phyloP scores from a whole-genome alignment of 352 stramenopile genomes.

The Phytophthora niederhauseri region DNA sequence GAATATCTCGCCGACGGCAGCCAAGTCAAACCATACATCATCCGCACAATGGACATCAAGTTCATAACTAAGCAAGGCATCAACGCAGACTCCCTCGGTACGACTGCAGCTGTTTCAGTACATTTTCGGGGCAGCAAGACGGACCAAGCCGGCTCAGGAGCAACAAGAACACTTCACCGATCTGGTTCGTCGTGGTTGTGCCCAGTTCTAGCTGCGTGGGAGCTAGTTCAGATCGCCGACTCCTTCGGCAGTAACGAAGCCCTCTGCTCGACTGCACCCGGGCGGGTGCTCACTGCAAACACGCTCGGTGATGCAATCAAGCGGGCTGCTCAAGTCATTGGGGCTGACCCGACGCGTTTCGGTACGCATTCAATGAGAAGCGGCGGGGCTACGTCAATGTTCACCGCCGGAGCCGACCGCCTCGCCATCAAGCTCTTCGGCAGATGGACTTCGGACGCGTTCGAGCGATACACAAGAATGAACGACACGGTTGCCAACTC shows the following conservation, averaged over 20 bases:
- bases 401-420: background rate
- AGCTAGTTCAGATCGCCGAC: background rate
- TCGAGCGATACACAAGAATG: background rate
- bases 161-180: conserved; percentile 10
- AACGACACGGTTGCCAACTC: background rate
- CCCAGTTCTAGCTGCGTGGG: conserved; percentile 12
- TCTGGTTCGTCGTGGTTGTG: conserved; percentile 10
- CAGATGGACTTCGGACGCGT: background rate
- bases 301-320: background rate
- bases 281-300: background rate
- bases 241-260: background rate
- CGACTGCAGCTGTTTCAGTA: conserved; percentile 3
- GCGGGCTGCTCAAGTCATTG: background rate
- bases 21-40: conserved; percentile 9
- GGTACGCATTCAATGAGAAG: background rate
- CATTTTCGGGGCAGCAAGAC: conserved; percentile 13
- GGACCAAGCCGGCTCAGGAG: background rate
- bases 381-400: background rate
- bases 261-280: background rate
- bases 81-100: background rate
- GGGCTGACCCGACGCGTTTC: background rate
- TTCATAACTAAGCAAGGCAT: background rate
- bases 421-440: background rate
- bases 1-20: conserved; percentile 15
- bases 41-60: conserved; percentile 1